Base-by-base conservation (phyloP, 1,139 yeast species). In the Scheffersomyces insectosa region DNA sequence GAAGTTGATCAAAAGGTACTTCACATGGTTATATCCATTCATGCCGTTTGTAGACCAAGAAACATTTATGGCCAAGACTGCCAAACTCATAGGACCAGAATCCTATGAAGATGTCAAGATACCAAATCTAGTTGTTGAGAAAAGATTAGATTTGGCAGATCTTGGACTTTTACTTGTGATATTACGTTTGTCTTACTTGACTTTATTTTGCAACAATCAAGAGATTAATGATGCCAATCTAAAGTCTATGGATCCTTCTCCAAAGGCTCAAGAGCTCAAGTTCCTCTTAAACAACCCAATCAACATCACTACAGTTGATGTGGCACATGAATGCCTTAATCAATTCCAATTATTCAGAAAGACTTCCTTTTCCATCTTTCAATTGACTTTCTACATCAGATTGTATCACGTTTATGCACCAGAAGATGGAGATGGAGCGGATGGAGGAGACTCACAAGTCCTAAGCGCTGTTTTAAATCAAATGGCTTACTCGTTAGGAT, bases 381-480 rank as follows among this genome's bases (percentile, higher is more conserved):
- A 62, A 40, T 50, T 56, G 39, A 67, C 71, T 5, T 42, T 77
- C n/a, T 56, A 68, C 45, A 62, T 77, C 58, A 62, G 77, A 33
- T 57, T 75, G 13, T 78, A 77, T 45, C 72, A 70, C 31, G 55
- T 61, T 12, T 61, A 51, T 37, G 77, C 80, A 0, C 80, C 81
- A 1, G 80, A 76, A 47, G 79, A 74, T 46, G 78, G 79, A 20
- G 68, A 68, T 42, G 55, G 55, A 8, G 65, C 66, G 5, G 78
- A 76, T 45, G 81, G 79, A 33, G 76, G 77, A 9, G 78, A 70
- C 41, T 58, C 72, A 0, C 76, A 70, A 41, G 65, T 72, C 1
- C 68, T 66, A 45, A 62, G 68, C 8, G 78, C 80, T 4, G 58
- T 74, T 50, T 51, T 80, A 34, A 55, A 76, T 3, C 77, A 75